Percentiles rank a stretch among this genome's conserved stretches.
phyloP scores from a whole-genome alignment of 306 rosid species.

The Malus domestica region DNA sequence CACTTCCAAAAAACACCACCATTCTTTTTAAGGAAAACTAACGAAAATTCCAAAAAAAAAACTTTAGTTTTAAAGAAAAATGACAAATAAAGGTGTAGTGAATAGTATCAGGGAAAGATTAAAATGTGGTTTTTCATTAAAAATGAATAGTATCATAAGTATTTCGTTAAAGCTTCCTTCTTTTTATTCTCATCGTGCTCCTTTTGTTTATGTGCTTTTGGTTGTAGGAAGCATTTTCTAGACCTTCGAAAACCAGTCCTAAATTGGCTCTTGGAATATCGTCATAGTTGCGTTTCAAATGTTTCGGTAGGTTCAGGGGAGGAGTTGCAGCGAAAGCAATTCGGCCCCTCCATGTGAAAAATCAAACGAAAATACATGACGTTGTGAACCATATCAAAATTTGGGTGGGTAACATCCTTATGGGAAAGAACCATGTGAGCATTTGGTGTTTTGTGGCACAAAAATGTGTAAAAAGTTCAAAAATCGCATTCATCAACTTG shows the following conservation, averaged over 20 bases:
- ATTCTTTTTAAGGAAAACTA: too few species aligned
- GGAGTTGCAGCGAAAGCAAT: not conserved
- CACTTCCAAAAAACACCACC: too few species aligned
- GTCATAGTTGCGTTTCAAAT: too few species aligned
- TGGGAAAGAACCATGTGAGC: slow-evolving; percentile 7
- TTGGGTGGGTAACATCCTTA: not conserved
- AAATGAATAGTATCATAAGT: fast-evolving
- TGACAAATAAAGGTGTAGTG: too few species aligned
- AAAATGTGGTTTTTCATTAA: too few species aligned
- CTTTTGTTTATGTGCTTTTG: slow-evolving; percentile 73
- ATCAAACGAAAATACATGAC: not conserved
- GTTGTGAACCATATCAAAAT: not conserved
- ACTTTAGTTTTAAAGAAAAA: too few species aligned
- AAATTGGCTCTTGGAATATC: too few species aligned
- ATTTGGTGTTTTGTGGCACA: not conserved
- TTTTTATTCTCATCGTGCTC: slow-evolving; percentile 49
- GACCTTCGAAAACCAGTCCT: too few species aligned
- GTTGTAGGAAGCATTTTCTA: slow-evolving; percentile 37
- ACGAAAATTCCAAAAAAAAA: too few species aligned
- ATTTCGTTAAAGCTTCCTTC: too few species aligned
- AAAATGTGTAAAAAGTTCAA: not conserved
- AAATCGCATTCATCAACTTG: slow-evolving; percentile 1
- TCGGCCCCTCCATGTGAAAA: not conserved
- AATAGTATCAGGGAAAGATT: too few species aligned
- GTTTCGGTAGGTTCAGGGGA: not conserved